Evolutionary conservation across 2,329 filamentous ascomycete genomes (phyloP), one percentile per base, ranked within the genome.

Genomic region (Macroventuria anomochaeta): DNA sequence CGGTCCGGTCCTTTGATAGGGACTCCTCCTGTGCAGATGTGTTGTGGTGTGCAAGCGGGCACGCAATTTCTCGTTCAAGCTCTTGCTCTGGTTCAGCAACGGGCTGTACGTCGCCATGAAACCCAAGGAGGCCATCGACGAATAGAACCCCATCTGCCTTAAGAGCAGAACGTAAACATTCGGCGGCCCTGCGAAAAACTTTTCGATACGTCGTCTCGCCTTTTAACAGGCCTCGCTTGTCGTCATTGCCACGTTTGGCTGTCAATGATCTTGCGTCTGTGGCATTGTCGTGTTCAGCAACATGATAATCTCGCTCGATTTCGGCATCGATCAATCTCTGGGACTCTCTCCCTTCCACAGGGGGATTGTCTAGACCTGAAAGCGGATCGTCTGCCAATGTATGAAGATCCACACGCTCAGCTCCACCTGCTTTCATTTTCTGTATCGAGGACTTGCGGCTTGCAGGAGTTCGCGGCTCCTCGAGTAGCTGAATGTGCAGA

Each of bases 111-210:
- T 40, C 49, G 7, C 62, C 60, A 32, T 65, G 58, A 11, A 46
- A 57, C 1, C 58, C 60, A 21, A 60, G 44, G 6, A 63, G 36
- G 13, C 62, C 60, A 37, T 63, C 60, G 10, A 52, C 18, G 29
- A 65, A 63, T 11, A 59, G 2, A 3, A 58, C 59, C n/a, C 59
- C 54, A 31, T 62, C 59, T n/a, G 49, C 47, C 26, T 57, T 21
- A 10, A 62, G 31, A 7, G 53, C 59, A 34, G 33, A 28, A 17
- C 47, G 53, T 20, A 64, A 34, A 33, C 51, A 58, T 31, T 55
- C 17, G 1, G 61, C 59, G 8, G 61, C 59, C 25, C 53, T 55
- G 38, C 48, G 41, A 39, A 64, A 64, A 0, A 59, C 39, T 25
- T 56, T 57, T 12, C 55, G 52, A 41, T 63, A 62, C 3, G 49